These are phyloP conservation scores for Suhomyces vadensis DNA, from an alignment of 805 yeast species.

Conservation along the genomic window DNA sequence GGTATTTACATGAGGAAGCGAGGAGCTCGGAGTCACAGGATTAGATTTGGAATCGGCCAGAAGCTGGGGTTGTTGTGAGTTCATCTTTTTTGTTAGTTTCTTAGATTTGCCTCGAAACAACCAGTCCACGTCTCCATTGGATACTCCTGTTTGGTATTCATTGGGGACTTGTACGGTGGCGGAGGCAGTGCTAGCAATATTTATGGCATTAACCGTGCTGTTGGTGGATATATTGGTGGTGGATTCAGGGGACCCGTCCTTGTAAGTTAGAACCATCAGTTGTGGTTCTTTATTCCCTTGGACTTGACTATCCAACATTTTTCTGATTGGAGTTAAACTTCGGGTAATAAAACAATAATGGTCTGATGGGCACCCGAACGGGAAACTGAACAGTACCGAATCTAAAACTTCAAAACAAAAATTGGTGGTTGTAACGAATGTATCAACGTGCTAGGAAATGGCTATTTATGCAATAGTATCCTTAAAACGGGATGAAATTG, in stretches of 20 bases:
- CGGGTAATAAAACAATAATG: too few relatives aligned
- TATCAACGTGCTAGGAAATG: too few relatives aligned
- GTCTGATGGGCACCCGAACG: too few relatives aligned
- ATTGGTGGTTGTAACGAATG: too few relatives aligned
- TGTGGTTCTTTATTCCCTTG: too few relatives aligned
- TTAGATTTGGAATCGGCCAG: background rate
- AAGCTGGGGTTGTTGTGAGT: slow-evolving; percentile 5
- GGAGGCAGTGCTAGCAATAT: too few relatives aligned
- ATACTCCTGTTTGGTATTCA: slow-evolving; percentile 49
- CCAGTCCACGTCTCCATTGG: slow-evolving; percentile 84
- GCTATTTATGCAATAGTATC: background rate
- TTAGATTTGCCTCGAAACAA: slow-evolving; percentile 74
- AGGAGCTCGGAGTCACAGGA: background rate
- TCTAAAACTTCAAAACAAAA: too few relatives aligned
- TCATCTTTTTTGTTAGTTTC: slow-evolving; percentile 49
- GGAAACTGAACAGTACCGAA: too few relatives aligned
- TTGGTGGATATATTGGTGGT: background rate
- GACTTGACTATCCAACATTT: too few relatives aligned
- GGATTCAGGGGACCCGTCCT: too few relatives aligned
- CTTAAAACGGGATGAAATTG: background rate
- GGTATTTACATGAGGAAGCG: background rate
- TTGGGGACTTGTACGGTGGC: background rate
- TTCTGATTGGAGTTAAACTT: too few relatives aligned
- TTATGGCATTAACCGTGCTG: background rate
- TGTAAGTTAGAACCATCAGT: background rate